Evolutionary conservation across 2,329 filamentous ascomycete species (phyloP), one percentile per base, ranked within the genome.

Genomic region (Immersiporthe knoxdaviesiana): DNA sequence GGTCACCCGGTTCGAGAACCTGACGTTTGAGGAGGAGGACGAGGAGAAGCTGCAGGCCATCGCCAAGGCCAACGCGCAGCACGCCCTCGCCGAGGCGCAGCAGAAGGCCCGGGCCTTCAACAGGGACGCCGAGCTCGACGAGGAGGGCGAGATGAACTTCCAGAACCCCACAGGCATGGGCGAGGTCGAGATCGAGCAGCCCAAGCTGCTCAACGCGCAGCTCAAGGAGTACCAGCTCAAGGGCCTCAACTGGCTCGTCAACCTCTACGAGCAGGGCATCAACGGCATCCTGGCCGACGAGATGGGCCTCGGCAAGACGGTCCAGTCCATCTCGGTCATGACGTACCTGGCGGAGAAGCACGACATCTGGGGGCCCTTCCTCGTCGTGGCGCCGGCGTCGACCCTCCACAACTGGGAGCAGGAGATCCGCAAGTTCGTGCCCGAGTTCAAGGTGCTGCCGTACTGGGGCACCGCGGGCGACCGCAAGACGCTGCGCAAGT

Each of bases 401-500:
- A 99, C 96, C 1, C 84, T 99, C 69, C 95, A 99, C 89, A 99
- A 99, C 78, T 99, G 96, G 96, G 94, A 99, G 80, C 96, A 99
- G 79, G 96, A 99, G 83, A 97, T 99, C 73, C 88, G 92, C 71
- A 94, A 89, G 78, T 99, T 99, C 78, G 94, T 99, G 1, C 96
- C 96, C 0, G 89, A 93, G 69, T 90, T 99, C 79, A 98, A 98
- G 81, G 94, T 97, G 39, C 84, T 99, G 47, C 96, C 96, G 2
- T 99, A 99, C 83, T 99, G 96, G 96, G 96, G 96, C 74, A 96
- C 91, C 68, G 94, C 94, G 16, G 92, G 91, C 71, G 96, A 99
- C 77, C 90, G 96, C 75, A 99, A 99, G 80, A 92, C 98, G 63
- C 86, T 99, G 68, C 92, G 96, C 69, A 99, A 98, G 81, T 98